Evolutionary conservation across 768 basidiomycete species (phyloP), one percentile per base, ranked within the genome.

Genomic region (Mycena maculata): DNA sequence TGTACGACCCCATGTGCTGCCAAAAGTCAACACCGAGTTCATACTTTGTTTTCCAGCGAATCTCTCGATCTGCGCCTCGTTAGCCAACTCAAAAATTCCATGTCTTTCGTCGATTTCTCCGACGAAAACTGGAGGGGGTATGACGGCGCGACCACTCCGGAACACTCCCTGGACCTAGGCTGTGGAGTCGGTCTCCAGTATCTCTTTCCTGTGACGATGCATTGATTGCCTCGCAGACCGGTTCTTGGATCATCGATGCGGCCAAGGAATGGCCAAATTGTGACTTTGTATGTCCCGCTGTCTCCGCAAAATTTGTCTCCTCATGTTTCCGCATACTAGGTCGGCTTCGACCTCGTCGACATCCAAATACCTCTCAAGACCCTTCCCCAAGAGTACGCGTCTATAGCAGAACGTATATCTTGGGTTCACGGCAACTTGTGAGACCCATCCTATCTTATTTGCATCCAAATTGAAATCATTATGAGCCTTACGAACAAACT

Each of bases 401-500:
- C 81, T 1, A 72, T 91, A 27, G 85, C 87, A 10, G 76, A 78
- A 4, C 88, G 92, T 25, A 85, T 94, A 76, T 79, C 82, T 71
- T 94, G 92, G 92, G 80, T 85, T 25, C 89, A 92, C 71, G 92
- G 92, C 39, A 93, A 94, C 72, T 92, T 93, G 92, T 93, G 75
- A 73, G 86, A 75, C 25, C 23, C 33, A 5, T 52, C 6, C 47
- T 18, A 20, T 39, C 33, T 20, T 3, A 18, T 12, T 10, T 28
- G 7, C 41, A 30, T 13, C 20, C 44, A 25, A 31, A 53, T 55
- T 66, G 20, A 66, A 11, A 15, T 1, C 30, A 20, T 27, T n/a
- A 23, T 20, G 68, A 93, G 92, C 76, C 77, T 94, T 71, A 91
- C 92, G 50, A 92, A 87, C 13, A 90, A 84, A 71, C 81, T 94